These are phyloP conservation scores for Trichoderma gamsii DNA, from an alignment of 495 filamentous ascomycete species.

Conservation along the genomic window DNA sequence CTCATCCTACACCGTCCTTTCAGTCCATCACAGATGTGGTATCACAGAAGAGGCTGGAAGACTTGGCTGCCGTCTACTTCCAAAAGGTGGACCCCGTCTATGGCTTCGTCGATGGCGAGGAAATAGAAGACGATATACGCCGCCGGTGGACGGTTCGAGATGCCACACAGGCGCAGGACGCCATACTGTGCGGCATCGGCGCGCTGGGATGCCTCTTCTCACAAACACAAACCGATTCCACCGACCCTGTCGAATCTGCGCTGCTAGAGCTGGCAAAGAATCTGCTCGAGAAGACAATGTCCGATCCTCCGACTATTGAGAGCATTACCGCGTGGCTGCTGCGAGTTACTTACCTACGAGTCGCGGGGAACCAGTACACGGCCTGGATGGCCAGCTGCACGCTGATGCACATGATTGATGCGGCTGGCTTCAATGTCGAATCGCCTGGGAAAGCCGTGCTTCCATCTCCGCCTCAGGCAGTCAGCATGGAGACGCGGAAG, in stretches of 20 bases:
- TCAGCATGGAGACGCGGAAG: conserved; percentile 31
- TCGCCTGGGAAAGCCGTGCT: conserved; percentile 15
- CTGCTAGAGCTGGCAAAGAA: conserved; percentile 38
- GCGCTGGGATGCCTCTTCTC: conserved; percentile 47
- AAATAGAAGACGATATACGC: conserved; percentile 29
- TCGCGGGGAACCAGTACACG: conserved; percentile 46
- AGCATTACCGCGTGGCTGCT: conserved; percentile 48
- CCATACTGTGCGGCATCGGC: conserved; percentile 42
- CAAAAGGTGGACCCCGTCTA: conserved; percentile 42
- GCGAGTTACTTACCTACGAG: conserved; percentile 46
- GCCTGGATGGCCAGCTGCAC: conserved; percentile 53
- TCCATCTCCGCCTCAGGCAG: conserved; percentile 15
- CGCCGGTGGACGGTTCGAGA: conserved; percentile 28
- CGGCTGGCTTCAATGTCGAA: conserved; percentile 42
- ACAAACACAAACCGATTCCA: conserved; percentile 20
- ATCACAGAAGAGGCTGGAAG: background rate
- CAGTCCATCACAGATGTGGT: conserved; percentile 25
- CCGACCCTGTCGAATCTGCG: conserved; percentile 27
- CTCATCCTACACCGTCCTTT: conserved; percentile 19
- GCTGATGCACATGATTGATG: conserved; percentile 48
- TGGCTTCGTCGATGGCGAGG: conserved; percentile 38
- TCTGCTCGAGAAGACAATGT: conserved; percentile 39
- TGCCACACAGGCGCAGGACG: conserved; percentile 30
- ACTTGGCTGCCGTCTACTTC: conserved; percentile 41
- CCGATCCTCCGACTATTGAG: conserved; percentile 25